Conservation (phyloP, 257 asterid species). For the Rehmannia glutinosa region DNA sequence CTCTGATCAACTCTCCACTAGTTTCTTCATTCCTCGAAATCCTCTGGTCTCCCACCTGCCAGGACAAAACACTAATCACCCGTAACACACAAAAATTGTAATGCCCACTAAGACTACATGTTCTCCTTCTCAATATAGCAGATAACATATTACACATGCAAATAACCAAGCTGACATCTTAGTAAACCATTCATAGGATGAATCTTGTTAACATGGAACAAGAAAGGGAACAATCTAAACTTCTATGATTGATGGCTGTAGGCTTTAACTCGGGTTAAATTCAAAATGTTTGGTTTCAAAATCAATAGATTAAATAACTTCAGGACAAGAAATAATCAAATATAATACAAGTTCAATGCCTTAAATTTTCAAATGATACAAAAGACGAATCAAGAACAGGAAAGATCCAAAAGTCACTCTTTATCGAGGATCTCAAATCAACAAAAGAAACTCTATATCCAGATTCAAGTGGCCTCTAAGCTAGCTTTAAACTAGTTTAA, state of each 20-base stretch:
- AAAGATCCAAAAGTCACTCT: neutral
- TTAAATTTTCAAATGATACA: too few species aligned
- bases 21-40: slow-evolving; percentile 26
- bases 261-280: neutral
- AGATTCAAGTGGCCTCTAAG: neutral
- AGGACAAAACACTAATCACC: neutral
- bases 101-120: neutral
- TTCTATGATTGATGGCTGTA: too few species aligned
- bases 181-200: too few species aligned
- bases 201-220: too few species aligned
- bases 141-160: too few species aligned
- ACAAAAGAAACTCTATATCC: neutral
- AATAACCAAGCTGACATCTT: too few species aligned
- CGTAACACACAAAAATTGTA: neutral
- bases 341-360: neutral
- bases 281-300: neutral
- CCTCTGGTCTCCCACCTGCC: slow-evolving; percentile 34
- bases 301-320: neutral
- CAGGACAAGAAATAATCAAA: neutral
- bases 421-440: neutral
- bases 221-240: too few species aligned
- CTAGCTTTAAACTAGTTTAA: neutral
- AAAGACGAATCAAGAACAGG: neutral
- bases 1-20: slow-evolving; percentile 21
- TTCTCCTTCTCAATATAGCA: too few species aligned